Conservation (phyloP, 106 monocot genomes). For the Dendrobium chrysotoxum region DNA sequence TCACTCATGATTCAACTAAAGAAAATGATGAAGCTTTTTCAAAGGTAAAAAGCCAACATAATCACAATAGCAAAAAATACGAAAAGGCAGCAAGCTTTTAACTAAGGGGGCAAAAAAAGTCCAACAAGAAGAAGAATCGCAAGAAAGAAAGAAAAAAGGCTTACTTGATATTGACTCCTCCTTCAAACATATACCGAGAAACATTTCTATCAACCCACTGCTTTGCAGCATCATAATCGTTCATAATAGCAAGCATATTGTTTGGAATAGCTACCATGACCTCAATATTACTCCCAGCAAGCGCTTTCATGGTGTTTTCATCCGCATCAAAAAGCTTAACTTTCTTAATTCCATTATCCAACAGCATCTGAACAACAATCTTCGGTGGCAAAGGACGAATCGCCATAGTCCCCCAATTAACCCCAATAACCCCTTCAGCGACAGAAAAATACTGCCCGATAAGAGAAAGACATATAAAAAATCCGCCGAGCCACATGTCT, state of each 20-base stretch:
- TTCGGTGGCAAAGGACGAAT: conserved; percentile 38
- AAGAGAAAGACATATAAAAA: background rate
- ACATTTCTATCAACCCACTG: conserved; percentile 40
- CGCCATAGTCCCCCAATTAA: conserved; percentile 63
- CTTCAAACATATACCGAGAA: conserved; percentile 30
- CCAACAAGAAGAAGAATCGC: background rate
- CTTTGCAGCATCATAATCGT: conserved; percentile 33
- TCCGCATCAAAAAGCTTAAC: conserved; percentile 54
- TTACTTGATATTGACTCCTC: conserved; percentile 46
- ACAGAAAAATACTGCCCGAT: background rate
- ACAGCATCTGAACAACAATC: conserved; percentile 41
- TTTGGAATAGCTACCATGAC: conserved; percentile 52
- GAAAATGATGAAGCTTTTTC: background rate
- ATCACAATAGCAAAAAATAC: background rate
- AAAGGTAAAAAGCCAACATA: background rate
- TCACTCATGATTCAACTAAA: background rate
- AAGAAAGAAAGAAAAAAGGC: background rate
- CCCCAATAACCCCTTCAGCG: conserved; percentile 16
- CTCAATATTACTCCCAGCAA: conserved; percentile 33
- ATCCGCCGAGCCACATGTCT: background rate
- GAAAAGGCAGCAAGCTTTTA: background rate
- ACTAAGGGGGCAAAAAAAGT: background rate
- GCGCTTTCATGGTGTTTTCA: conserved; percentile 21
- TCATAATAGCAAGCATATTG: conserved; percentile 31
- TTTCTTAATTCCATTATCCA: conserved; percentile 51